Conservation (phyloP, 2,329 filamentous ascomycete species). For the Trichophaea hybrida region DNA sequence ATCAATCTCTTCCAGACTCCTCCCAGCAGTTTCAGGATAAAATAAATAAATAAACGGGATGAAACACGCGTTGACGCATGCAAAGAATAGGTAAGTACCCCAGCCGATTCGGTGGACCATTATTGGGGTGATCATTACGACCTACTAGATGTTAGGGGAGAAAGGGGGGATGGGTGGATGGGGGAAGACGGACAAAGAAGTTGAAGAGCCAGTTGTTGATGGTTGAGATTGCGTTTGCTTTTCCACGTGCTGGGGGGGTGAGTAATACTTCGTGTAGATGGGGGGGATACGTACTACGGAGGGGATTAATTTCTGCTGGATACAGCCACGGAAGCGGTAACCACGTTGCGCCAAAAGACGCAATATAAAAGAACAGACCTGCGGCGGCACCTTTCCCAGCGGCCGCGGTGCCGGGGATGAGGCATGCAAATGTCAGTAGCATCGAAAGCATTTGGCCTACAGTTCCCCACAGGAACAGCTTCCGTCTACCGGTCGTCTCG, state of each 20-base stretch:
- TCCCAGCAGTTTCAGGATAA: not conserved
- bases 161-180: not conserved
- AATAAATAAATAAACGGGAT: slow-evolving; percentile 30
- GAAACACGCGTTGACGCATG: slow-evolving; percentile 31
- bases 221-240: slow-evolving; percentile 45
- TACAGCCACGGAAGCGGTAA: slow-evolving; percentile 50
- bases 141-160: not conserved
- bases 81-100: slow-evolving; percentile 33
- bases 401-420: slow-evolving; percentile 29
- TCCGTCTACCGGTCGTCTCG: slow-evolving; percentile 51
- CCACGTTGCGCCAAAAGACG: slow-evolving; percentile 52
- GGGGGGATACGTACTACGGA: slow-evolving; percentile 29
- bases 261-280: not conserved
- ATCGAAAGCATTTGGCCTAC: slow-evolving; percentile 50
- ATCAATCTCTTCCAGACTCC: slow-evolving; percentile 31
- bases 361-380: slow-evolving; percentile 55
- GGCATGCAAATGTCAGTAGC: slow-evolving; percentile 43
- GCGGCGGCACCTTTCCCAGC: slow-evolving; percentile 38
- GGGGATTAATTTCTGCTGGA: slow-evolving; percentile 43
- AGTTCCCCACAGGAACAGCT: slow-evolving; percentile 58
- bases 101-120: slow-evolving; percentile 27
- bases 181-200: slow-evolving; percentile 17
- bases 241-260: slow-evolving; percentile 7
- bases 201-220: slow-evolving; percentile 35
- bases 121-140: slow-evolving; percentile 28